phyloP scores from a whole-genome alignment of 345 rosid genomes.

The Firmiana major region DNA sequence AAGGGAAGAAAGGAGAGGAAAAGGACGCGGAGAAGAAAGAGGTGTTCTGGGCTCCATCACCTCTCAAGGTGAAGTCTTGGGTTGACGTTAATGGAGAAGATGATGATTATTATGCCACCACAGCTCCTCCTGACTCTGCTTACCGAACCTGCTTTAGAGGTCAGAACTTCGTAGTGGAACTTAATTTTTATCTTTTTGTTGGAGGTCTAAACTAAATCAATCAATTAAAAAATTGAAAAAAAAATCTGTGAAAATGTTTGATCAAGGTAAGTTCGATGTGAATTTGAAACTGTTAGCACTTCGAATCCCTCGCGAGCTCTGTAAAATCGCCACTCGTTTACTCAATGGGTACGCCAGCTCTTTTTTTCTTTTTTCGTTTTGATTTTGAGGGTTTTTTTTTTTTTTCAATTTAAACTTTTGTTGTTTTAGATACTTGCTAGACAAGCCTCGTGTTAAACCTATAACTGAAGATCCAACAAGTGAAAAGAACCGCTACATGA shows the following conservation, averaged over 20 bases:
- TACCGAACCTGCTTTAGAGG: constrained; percentile 31
- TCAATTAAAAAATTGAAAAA: not conserved
- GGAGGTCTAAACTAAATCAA: not conserved
- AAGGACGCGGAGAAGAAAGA: constrained; percentile 27
- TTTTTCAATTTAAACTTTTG: not conserved
- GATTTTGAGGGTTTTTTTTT: not conserved
- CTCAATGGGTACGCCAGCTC: constrained; percentile 59
- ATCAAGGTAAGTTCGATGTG: constrained; percentile 73
- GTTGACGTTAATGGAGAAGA: constrained; percentile 50
- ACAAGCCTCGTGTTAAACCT: constrained; percentile 78
- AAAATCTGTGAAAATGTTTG: constrained; percentile 34
- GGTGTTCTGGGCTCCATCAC: constrained; percentile 44
- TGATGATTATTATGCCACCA: constrained; percentile 40
- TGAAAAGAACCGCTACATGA: constrained; percentile 56
- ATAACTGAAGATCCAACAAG: constrained; percentile 65
- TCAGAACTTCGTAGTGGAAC: not conserved
- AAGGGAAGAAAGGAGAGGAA: constrained; percentile 12
- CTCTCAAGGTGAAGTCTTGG: constrained; percentile 39
- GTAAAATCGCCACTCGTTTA: constrained; percentile 52
- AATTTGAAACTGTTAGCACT: constrained; percentile 70
- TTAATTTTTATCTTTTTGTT: not conserved
- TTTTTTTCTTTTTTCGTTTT: not conserved
- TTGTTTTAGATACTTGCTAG: constrained; percentile 64
- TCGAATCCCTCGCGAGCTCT: constrained; percentile 77
- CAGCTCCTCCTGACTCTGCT: constrained; percentile 22